Conservation (phyloP, 495 filamentous ascomycete genomes). For the Haplographium delicatum region DNA sequence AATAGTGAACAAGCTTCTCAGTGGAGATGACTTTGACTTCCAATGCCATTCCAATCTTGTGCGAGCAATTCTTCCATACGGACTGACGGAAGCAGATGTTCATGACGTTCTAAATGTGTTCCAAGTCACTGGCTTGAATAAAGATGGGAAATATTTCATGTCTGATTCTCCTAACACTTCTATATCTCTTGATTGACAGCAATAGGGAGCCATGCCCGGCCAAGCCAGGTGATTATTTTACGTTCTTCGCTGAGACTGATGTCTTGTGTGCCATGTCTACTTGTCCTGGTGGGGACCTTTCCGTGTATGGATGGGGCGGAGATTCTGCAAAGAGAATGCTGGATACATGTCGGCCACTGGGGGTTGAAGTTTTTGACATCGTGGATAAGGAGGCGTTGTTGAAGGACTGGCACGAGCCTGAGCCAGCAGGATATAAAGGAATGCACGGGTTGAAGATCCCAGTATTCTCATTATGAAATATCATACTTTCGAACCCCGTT, state of each 20-base stretch:
- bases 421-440: constrained; percentile 54
- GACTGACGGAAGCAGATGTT: constrained; percentile 65
- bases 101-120: constrained; percentile 82
- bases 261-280: constrained; percentile 67
- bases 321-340: constrained; percentile 61
- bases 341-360: constrained; percentile 65
- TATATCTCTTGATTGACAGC: neutral
- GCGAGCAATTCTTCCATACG: constrained; percentile 61
- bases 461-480: constrained; percentile 21
- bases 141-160: constrained; percentile 74
- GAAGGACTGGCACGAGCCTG: constrained; percentile 55
- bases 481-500: constrained; percentile 26
- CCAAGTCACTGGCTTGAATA: constrained; percentile 70
- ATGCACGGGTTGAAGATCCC: constrained; percentile 58
- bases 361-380: constrained; percentile 63
- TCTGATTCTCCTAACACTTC: constrained; percentile 19
- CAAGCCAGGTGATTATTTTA: constrained; percentile 58
- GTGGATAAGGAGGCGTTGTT: constrained; percentile 44
- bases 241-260: constrained; percentile 74
- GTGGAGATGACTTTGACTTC: constrained; percentile 65
- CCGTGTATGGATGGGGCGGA: constrained; percentile 68
- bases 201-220: constrained; percentile 58
- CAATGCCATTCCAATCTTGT: constrained; percentile 80
- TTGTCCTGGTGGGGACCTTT: constrained; percentile 60
- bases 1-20: constrained; percentile 60